A percentile compares a stretch with the other conserved stretches of the same genome.
These are phyloP conservation scores for Linnemannia schmuckeri DNA, from an alignment of 192 early-diverging fungal genomes.

Conservation along the genomic window DNA sequence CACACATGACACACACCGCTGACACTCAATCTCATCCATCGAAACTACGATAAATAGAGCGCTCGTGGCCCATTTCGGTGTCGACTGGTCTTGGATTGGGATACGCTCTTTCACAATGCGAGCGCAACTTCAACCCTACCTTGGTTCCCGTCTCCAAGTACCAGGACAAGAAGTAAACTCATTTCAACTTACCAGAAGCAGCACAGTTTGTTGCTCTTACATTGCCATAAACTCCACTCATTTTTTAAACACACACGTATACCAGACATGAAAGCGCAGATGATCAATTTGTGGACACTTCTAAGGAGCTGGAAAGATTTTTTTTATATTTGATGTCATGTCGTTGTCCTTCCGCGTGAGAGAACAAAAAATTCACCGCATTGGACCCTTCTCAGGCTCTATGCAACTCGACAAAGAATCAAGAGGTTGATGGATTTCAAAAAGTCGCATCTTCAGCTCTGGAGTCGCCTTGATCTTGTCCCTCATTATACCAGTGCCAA, in stretches of 20 bases:
- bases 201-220: not conserved
- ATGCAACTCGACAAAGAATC: too few relatives aligned
- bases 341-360: too few relatives aligned
- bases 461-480: too few relatives aligned
- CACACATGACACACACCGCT: too few relatives aligned
- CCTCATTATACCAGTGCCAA: too few relatives aligned
- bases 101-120: conserved; percentile 84
- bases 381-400: too few relatives aligned
- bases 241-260: not conserved
- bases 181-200: not conserved
- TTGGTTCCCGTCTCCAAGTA: conserved; percentile 63
- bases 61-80: conserved; percentile 89
- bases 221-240: not conserved
- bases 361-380: too few relatives aligned
- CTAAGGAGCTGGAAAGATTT: too few relatives aligned
- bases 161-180: conserved; percentile 58
- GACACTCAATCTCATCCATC: too few relatives aligned
- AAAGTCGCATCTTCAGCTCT: too few relatives aligned
- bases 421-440: too few relatives aligned
- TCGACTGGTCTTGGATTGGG: conserved; percentile 87
- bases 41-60: conserved; percentile 59
- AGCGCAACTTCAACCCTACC: conserved; percentile 70
- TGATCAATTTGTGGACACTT: not conserved
- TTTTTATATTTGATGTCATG: too few relatives aligned
- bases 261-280: not conserved